Evolutionary conservation across 2,329 filamentous ascomycete genomes (phyloP).

Genomic region (Pseudodiploospora longispora): DNA sequence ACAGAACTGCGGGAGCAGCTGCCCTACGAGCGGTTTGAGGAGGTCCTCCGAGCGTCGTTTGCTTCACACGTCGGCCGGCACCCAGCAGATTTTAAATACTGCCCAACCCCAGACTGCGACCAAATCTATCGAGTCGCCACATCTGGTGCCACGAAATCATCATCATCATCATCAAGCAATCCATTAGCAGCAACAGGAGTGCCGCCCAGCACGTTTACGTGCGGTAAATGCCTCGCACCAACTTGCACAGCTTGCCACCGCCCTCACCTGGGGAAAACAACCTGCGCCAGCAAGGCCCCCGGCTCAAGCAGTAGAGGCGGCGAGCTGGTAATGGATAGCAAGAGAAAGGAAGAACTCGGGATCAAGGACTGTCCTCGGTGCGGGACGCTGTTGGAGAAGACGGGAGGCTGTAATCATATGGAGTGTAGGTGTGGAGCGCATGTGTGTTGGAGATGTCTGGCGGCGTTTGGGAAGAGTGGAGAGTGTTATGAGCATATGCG

Average conservation of each 20-base stretch:
- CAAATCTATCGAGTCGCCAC: slow-evolving; percentile 28
- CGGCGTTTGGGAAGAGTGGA: background rate
- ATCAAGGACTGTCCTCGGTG: slow-evolving; percentile 35
- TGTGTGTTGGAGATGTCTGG: slow-evolving; percentile 41
- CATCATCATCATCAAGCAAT: too few species aligned
- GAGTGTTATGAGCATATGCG: slow-evolving; percentile 2
- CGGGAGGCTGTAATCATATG: slow-evolving; percentile 39
- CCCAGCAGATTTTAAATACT: slow-evolving; percentile 26
- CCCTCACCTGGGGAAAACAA: slow-evolving; percentile 25
- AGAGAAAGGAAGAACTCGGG: slow-evolving; percentile 24
- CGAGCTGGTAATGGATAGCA: slow-evolving; percentile 14
- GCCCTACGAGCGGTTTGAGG: slow-evolving; percentile 20
- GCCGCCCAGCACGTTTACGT: slow-evolving; percentile 14
- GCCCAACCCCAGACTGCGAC: slow-evolving; percentile 34
- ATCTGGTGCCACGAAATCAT: background rate
- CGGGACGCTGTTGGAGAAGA: slow-evolving; percentile 32
- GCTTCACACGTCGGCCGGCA: slow-evolving; percentile 23
- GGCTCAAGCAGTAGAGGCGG: slow-evolving; percentile 13
- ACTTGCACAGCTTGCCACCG: slow-evolving; percentile 28
- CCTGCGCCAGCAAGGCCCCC: slow-evolving; percentile 23
- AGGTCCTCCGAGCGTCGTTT: slow-evolving; percentile 28
- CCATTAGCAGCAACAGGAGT: too few species aligned
- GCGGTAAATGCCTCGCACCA: slow-evolving; percentile 25
- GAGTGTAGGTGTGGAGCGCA: slow-evolving; percentile 33
- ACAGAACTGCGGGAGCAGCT: too few species aligned